These are phyloP conservation scores for Lablab purpureus DNA, from an alignment of 306 rosid genomes.

Conservation along the genomic window DNA sequence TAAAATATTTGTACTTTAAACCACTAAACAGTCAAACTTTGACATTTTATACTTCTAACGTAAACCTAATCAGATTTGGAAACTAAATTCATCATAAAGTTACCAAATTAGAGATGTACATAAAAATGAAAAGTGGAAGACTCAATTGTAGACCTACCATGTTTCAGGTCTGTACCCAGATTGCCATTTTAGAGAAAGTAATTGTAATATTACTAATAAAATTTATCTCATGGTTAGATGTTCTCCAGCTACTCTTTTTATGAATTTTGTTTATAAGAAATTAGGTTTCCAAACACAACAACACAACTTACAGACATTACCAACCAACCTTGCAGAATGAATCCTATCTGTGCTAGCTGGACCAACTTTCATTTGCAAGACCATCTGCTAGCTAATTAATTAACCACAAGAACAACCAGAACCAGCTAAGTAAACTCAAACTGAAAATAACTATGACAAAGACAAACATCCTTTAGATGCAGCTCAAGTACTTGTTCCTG, in stretches of 20 bases:
- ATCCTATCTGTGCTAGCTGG: not conserved
- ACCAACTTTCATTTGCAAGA: not conserved
- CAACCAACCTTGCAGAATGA: not conserved
- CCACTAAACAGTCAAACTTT: not conserved
- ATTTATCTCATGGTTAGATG: not conserved
- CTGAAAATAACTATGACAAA: not conserved
- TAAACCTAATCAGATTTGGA: not conserved
- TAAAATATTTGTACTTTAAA: too few relatives aligned
- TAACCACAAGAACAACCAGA: not conserved
- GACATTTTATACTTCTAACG: not conserved
- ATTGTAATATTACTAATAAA: not conserved
- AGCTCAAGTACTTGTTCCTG: constrained; percentile 9
- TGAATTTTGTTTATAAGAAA: too few relatives aligned
- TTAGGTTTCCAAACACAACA: too few relatives aligned
- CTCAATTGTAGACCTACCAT: not conserved
- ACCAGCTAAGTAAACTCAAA: not conserved
- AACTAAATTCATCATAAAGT: not conserved
- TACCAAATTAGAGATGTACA: not conserved
- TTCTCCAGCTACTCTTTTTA: not conserved
- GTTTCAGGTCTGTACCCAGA: too few relatives aligned
- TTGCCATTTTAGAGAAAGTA: too few relatives aligned
- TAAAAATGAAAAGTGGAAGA: not conserved
- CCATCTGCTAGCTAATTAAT: not conserved
- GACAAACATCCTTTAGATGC: constrained; percentile 9
- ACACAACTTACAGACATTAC: too few relatives aligned